Percentiles rank a stretch among this genome's conserved stretches.
Conservation (phyloP, 805 yeast genomes). For the Lipomyces oligophaga region DNA sequence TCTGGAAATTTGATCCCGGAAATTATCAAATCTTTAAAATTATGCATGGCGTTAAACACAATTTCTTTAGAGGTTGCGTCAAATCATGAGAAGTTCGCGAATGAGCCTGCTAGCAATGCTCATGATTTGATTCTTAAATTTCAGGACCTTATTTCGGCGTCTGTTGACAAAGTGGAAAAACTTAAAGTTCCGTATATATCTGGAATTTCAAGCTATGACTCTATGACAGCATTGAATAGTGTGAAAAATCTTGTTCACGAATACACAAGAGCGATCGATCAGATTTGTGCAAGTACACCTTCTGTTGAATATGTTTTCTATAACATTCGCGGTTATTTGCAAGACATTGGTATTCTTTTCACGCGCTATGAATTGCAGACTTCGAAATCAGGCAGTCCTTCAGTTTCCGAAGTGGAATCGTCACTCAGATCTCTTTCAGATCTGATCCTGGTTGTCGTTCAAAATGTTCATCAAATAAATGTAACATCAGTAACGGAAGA, state of each 20-base stretch:
- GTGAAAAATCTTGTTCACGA: no score
- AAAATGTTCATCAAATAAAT: conserved; percentile 42
- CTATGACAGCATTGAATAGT: no score
- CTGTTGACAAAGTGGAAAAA: neutral
- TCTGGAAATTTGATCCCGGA: conserved; percentile 1
- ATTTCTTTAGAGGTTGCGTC: neutral
- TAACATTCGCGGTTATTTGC: no score
- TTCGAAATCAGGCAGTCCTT: no score
- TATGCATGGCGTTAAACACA: neutral
- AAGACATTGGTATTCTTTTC: no score
- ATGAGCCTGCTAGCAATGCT: neutral
- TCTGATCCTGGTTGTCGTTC: conserved; percentile 64
- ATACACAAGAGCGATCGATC: no score
- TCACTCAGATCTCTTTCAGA: conserved; percentile 51
- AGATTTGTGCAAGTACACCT: no score
- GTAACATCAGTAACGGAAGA: conserved; percentile 41
- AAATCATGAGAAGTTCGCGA: conserved; percentile 8
- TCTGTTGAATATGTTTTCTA: no score
- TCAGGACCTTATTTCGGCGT: neutral
- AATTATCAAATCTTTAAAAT: neutral
- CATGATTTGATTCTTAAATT: neutral
- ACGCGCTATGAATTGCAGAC: no score
- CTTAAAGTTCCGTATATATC: neutral
- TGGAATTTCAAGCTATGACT: no score
- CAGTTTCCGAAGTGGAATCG: no score